Evolutionary conservation across 2,329 filamentous ascomycete species (phyloP).

Genomic region (Ophiobolus disseminans): DNA sequence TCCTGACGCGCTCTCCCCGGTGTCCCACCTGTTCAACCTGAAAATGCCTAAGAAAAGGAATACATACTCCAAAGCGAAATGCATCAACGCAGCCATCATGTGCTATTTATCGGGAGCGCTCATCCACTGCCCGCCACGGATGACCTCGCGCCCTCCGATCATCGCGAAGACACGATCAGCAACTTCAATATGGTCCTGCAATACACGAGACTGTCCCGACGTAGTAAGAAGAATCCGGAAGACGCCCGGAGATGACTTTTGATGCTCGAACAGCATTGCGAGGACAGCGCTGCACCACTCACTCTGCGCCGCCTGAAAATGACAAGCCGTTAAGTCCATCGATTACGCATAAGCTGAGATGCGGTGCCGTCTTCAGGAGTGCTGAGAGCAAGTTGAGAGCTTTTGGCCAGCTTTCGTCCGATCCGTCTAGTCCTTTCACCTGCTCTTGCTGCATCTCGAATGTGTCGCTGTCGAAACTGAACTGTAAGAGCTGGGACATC

Average conservation of each 20-base stretch:
- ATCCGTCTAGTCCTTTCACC: slow-evolving; percentile 3
- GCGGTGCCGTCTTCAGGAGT: slow-evolving; percentile 2
- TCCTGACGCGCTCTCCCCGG: too few species aligned
- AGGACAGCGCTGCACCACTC: slow-evolving; percentile 8
- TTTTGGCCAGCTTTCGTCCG: slow-evolving; percentile 2
- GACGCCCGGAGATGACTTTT: neutral
- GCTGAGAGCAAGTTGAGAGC: slow-evolving; percentile 6
- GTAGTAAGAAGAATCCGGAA: slow-evolving; percentile 11
- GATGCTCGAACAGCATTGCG: neutral
- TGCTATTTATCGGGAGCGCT: neutral
- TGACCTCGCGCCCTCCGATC: neutral
- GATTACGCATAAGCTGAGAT: slow-evolving; percentile 1
- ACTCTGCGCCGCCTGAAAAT: slow-evolving; percentile 1
- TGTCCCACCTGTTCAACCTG: too few species aligned
- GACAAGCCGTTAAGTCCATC: slow-evolving; percentile 5
- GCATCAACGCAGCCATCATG: too few species aligned
- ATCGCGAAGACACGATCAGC: neutral
- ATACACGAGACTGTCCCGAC: slow-evolving; percentile 3
- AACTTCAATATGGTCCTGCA: slow-evolving; percentile 6
- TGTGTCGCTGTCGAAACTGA: slow-evolving; percentile 7
- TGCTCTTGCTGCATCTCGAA: neutral
- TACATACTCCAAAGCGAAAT: too few species aligned
- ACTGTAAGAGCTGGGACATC: slow-evolving; percentile 21
- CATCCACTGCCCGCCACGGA: neutral
- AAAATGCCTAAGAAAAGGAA: too few species aligned